phyloP scores from a whole-genome alignment of 2,329 filamentous ascomycete genomes.

The Colletotrichum somersetense region DNA sequence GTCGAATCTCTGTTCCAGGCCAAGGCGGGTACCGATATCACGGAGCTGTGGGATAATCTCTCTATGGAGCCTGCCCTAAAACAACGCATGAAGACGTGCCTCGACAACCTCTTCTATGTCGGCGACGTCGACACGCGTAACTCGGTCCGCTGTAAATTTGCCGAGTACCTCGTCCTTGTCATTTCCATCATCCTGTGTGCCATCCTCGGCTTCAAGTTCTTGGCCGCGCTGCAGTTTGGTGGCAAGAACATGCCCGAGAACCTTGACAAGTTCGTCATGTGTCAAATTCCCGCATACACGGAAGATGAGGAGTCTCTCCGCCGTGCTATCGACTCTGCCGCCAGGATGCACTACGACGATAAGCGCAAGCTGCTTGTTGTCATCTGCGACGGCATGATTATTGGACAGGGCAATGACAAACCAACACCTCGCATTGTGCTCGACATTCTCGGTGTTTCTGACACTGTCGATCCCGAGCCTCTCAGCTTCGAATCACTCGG shows the following conservation, averaged over 20 bases:
- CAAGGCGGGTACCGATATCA: conserved; percentile 82
- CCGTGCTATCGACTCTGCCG: conserved; percentile 95
- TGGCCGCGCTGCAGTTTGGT: conserved; percentile 94
- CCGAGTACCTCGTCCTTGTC: conserved; percentile 88
- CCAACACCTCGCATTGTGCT: conserved; percentile 96
- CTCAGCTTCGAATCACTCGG: conserved; percentile 97
- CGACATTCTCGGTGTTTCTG: conserved; percentile 95
- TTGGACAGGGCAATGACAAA: conserved; percentile 96
- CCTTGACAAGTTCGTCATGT: conserved; percentile 98
- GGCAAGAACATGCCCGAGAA: conserved; percentile 93
- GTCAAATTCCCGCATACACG: conserved; percentile 96
- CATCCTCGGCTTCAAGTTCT: conserved; percentile 95
- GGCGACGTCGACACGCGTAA: conserved; percentile 92
- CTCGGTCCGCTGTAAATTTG: conserved; percentile 86
- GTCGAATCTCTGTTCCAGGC: conserved; percentile 84
- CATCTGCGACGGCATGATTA: conserved; percentile 99
- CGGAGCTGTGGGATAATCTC: conserved; percentile 83
- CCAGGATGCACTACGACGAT: conserved; percentile 96
- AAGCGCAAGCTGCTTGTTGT: conserved; percentile 96
- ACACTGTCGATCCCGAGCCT: conserved; percentile 93
- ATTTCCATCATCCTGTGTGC: conserved; percentile 84
- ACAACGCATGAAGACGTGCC: conserved; percentile 80
- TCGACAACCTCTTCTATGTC: conserved; percentile 95
- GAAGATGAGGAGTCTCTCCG: conserved; percentile 98
- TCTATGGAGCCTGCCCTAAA: conserved; percentile 68